A percentile compares a stretch with the other conserved stretches of the same genome.
These are phyloP conservation scores for Sonneratia caseolaris DNA, from an alignment of 345 rosid species.

Conservation along the genomic window DNA sequence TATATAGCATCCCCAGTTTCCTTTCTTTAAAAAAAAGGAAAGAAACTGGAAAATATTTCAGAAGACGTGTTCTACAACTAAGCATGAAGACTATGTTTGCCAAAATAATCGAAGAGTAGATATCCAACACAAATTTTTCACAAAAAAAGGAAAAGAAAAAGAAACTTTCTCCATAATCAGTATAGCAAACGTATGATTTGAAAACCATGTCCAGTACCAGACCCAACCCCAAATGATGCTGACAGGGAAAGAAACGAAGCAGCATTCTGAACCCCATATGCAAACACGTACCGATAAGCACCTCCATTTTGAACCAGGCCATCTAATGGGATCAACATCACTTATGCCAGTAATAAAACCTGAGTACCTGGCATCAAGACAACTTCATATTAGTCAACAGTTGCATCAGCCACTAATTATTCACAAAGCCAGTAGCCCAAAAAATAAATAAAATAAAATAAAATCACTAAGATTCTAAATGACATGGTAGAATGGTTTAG, in stretches of 20 bases:
- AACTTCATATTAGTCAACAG: background rate
- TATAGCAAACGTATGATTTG: background rate
- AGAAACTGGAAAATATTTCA: background rate
- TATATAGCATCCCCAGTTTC: background rate
- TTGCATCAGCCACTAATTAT: background rate
- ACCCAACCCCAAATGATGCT: background rate
- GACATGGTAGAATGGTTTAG: background rate
- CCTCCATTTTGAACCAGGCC: constrained; percentile 98
- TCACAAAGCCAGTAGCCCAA: too few relatives aligned
- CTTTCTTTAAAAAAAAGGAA: background rate
- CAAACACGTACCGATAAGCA: constrained; percentile 53
- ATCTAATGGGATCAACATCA: constrained; percentile 79
- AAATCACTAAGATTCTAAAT: background rate
- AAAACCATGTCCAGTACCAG: background rate
- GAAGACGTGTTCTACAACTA: background rate
- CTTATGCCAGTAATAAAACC: constrained; percentile 74
- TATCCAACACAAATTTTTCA: background rate
- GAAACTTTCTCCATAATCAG: background rate
- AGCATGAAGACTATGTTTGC: background rate
- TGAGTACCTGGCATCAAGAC: constrained; percentile 33
- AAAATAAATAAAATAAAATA: too few relatives aligned
- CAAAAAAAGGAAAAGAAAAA: background rate
- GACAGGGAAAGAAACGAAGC: background rate
- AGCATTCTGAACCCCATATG: background rate
- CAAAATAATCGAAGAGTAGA: background rate